Percentiles rank a stretch among this genome's conserved stretches.
phyloP scores from a whole-genome alignment of 352 stramenopile genomes.

The Globisporangium lucens region DNA sequence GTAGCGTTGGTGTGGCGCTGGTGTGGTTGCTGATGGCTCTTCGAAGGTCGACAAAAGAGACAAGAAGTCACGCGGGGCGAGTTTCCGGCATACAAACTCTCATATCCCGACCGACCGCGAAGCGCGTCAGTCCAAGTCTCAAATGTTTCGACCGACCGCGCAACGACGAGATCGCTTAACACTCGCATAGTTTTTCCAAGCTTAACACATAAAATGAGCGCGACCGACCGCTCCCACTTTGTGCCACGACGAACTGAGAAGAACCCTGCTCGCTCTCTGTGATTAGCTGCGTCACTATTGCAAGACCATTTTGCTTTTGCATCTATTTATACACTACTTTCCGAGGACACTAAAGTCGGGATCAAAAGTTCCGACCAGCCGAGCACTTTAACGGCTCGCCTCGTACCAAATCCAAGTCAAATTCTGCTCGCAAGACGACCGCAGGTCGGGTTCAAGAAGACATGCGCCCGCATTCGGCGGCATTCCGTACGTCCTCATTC shows the following conservation, averaged over 20 bases:
- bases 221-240: neutral
- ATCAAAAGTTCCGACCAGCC: neutral
- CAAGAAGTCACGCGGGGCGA: neutral
- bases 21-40: too few species aligned
- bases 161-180: neutral
- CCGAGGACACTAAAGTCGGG: neutral
- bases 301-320: neutral
- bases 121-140: neutral
- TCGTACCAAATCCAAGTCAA: neutral
- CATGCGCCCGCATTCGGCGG: neutral
- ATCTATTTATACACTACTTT: neutral
- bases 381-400: neutral
- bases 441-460: neutral
- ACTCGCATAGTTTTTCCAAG: neutral
- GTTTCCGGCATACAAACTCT: constrained; percentile 25
- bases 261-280: neutral
- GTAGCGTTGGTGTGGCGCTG: neutral
- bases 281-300: neutral
- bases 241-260: constrained; percentile 2
- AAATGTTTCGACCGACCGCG: neutral
- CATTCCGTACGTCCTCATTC: neutral
- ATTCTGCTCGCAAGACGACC: neutral
- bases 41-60: neutral
- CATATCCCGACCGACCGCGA: constrained; percentile 45
- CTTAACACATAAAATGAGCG: neutral